These are phyloP conservation scores for Eucalyptus marginata DNA, from an alignment of 345 rosid species.

Conservation along the genomic window DNA sequence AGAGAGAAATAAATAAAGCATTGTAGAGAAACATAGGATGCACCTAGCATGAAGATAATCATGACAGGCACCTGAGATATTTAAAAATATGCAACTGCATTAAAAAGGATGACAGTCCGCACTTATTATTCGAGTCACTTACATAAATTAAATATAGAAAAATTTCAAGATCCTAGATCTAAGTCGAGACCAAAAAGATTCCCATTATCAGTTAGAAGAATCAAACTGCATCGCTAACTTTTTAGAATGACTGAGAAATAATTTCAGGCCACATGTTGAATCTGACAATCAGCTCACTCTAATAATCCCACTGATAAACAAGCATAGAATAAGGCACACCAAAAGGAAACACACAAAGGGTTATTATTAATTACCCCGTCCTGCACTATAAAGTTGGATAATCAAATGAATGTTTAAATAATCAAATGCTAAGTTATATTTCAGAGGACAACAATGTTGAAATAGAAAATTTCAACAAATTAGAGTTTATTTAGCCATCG, in stretches of 20 bases:
- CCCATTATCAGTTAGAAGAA: background rate
- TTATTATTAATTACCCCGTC: background rate
- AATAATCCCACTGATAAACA: background rate
- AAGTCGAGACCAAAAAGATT: background rate
- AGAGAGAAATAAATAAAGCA: background rate
- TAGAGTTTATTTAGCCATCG: background rate
- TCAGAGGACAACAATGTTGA: background rate
- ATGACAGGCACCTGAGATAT: background rate
- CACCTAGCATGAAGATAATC: background rate
- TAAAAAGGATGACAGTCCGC: background rate
- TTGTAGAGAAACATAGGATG: background rate
- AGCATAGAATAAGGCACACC: background rate
- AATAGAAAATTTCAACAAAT: background rate
- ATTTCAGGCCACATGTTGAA: background rate
- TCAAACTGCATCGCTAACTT: background rate
- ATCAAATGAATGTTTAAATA: background rate
- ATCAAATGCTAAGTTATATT: background rate
- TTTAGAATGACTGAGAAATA: background rate
- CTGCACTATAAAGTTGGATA: background rate
- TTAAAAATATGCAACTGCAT: background rate
- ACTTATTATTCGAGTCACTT: background rate
- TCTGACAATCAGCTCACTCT: background rate
- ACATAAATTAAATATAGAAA: background rate
- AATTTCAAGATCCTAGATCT: background rate
- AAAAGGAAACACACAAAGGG: background rate